Conservation (phyloP, 2,329 filamentous ascomycete species). For the Alternaria panax region DNA sequence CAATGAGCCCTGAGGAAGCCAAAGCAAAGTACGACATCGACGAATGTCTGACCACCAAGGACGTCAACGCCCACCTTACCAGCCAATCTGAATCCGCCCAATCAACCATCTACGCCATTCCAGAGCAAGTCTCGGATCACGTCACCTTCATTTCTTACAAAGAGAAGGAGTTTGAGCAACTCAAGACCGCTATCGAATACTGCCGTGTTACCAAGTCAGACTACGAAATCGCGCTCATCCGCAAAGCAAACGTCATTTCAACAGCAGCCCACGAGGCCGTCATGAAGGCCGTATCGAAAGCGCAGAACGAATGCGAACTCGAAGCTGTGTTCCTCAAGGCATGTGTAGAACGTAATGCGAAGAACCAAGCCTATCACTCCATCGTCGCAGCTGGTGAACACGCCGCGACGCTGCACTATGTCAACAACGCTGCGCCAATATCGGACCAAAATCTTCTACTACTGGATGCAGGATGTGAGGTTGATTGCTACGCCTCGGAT, state of each 20-base stretch:
- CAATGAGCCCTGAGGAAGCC: slow-evolving; percentile 78
- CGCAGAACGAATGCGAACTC: slow-evolving; percentile 80
- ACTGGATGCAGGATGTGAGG: slow-evolving; percentile 77
- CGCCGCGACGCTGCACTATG: slow-evolving; percentile 87
- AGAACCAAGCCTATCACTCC: slow-evolving; percentile 84
- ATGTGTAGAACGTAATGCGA: slow-evolving; percentile 77
- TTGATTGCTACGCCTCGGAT: slow-evolving; percentile 61
- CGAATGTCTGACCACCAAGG: slow-evolving; percentile 72
- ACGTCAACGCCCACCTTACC: slow-evolving; percentile 77
- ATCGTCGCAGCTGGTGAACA: slow-evolving; percentile 84
- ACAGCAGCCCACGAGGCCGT: slow-evolving; percentile 78
- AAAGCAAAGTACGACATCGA: slow-evolving; percentile 72
- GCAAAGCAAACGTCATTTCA: slow-evolving; percentile 81
- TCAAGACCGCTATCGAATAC: slow-evolving; percentile 75
- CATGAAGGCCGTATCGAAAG: slow-evolving; percentile 66
- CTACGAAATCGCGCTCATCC: slow-evolving; percentile 85
- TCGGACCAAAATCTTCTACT: slow-evolving; percentile 77
- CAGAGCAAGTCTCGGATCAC: slow-evolving; percentile 75
- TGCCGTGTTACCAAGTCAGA: slow-evolving; percentile 82
- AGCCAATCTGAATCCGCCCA: slow-evolving; percentile 57
- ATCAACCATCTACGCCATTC: slow-evolving; percentile 75
- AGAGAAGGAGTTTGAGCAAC: slow-evolving; percentile 64
- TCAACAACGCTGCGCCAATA: slow-evolving; percentile 58
- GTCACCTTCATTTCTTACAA: slow-evolving; percentile 76
- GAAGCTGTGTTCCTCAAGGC: slow-evolving; percentile 80